Base-by-base conservation (phyloP, 768 basidiomycete genomes). In the Butyriboletus loyo region DNA sequence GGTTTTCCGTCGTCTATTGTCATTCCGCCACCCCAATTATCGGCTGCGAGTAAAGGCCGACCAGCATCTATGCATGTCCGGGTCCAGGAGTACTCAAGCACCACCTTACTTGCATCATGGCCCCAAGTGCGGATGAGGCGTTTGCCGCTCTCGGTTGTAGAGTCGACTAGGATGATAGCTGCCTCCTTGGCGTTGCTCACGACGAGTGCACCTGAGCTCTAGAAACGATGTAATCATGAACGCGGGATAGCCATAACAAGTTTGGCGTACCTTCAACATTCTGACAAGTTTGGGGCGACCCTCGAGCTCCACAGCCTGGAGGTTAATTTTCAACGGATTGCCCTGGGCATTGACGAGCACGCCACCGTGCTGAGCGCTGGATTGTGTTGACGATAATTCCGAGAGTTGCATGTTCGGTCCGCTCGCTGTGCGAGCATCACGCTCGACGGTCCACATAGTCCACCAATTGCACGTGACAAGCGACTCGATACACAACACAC, bases 71-170 rank as follows among this genome's bases (percentile, higher is more conserved):
- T 57, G 28, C 73, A 84, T 52, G 66, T 71, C 30, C 68, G 63
- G 37, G 75, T 79, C 87, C 87, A 89, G 3, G 57, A 54, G 56
- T 76, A 73, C 42, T 79, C 71, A 49, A 87, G 70, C 10, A 86
- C 77, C 1, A 77, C 73, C 64, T 83, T 72, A 35, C 64, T 63
- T 13, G 61, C 52, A 41, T 84, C 83, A 22, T 66, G 62, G 7
- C 77, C 73, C 83, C 83, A 87, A 19, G 81, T 78, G 35, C 79
- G 76, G 52, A 86, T 75, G 59, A 86, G 79, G 17, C 75, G 73
- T 60, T 73, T 71, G 25, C 86, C 85, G 37, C 77, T 75, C n/a
- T 71, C 61, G 0, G 79, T 74, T 17, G 69, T 66, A 2, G 78
- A 65, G 55, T 87, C 79, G 7, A 89, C 82, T 5, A 89, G 69